These are phyloP conservation scores for Cucumis cinereus DNA, from an alignment of 306 rosid species.

Conservation along the genomic window DNA sequence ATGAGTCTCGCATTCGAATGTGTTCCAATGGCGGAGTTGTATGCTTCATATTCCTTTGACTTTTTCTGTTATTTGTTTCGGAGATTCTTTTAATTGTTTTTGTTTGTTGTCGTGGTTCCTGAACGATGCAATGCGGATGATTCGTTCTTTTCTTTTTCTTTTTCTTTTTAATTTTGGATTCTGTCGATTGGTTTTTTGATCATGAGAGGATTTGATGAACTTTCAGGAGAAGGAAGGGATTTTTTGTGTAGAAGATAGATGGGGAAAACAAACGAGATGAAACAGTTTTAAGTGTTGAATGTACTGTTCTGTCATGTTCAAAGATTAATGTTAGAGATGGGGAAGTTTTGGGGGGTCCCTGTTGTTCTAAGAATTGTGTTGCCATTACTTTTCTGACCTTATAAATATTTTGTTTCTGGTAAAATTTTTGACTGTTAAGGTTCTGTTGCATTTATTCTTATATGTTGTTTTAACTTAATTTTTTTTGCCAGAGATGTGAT, in stretches of 20 bases:
- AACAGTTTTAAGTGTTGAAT: not conserved
- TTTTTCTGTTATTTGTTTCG: not conserved
- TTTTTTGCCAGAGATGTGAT: slow-evolving; percentile 46
- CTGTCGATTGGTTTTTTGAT: not conserved
- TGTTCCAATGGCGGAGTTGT: not conserved
- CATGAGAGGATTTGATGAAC: not conserved
- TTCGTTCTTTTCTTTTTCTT: not conserved
- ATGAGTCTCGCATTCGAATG: not conserved
- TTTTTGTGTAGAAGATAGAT: not conserved
- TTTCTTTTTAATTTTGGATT: not conserved
- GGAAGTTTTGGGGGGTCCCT: not conserved
- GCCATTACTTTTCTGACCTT: not conserved
- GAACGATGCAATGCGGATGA: not conserved
- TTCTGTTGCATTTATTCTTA: not conserved
- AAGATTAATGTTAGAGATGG: not conserved
- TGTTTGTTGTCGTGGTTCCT: not conserved
- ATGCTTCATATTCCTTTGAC: not conserved
- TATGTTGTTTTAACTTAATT: not conserved
- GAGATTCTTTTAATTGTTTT: not conserved
- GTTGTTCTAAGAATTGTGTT: not conserved
- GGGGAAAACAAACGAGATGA: not conserved
- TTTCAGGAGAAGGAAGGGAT: not conserved
- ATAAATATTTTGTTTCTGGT: not conserved
- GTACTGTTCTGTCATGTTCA: not conserved
- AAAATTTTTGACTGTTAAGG: not conserved